phyloP scores from a whole-genome alignment of 2,329 filamentous ascomycete genomes.

The Pseudogymnoascus sp. region DNA sequence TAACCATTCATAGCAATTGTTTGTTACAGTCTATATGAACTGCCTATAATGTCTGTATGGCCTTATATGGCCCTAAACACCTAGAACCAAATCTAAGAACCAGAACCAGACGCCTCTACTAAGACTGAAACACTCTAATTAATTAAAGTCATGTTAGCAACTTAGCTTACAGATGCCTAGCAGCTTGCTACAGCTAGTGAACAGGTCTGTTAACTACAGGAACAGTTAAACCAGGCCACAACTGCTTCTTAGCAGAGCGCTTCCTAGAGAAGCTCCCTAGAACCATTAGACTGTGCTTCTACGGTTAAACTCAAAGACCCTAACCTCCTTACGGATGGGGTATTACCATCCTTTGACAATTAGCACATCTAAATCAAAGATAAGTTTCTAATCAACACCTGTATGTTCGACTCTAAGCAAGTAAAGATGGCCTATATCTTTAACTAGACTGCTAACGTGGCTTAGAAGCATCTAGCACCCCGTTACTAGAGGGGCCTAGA shows the following conservation, averaged over 20 bases:
- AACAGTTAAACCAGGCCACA: background rate
- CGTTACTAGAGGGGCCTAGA: background rate
- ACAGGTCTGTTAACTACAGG: background rate
- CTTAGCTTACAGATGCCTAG: background rate
- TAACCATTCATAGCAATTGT: too few relatives aligned
- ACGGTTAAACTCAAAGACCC: background rate
- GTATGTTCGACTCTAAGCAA: background rate
- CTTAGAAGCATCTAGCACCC: background rate
- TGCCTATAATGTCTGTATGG: background rate
- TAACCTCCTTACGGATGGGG: background rate
- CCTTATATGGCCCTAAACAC: background rate
- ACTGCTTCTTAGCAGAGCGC: background rate
- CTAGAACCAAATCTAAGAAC: background rate
- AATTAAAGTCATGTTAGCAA: background rate
- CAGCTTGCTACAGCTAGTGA: background rate
- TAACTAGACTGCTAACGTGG: background rate
- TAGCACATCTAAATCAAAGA: background rate
- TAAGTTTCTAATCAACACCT: background rate
- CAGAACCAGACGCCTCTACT: background rate
- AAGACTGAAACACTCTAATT: background rate
- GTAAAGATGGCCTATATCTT: background rate
- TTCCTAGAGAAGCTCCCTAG: background rate
- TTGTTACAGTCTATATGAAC: background rate
- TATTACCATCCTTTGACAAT: background rate
- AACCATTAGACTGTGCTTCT: background rate